Percentiles rank a stretch among this genome's conserved stretches.
phyloP scores from a whole-genome alignment of 768 basidiomycete species.

The Tricholoma matsutake region DNA sequence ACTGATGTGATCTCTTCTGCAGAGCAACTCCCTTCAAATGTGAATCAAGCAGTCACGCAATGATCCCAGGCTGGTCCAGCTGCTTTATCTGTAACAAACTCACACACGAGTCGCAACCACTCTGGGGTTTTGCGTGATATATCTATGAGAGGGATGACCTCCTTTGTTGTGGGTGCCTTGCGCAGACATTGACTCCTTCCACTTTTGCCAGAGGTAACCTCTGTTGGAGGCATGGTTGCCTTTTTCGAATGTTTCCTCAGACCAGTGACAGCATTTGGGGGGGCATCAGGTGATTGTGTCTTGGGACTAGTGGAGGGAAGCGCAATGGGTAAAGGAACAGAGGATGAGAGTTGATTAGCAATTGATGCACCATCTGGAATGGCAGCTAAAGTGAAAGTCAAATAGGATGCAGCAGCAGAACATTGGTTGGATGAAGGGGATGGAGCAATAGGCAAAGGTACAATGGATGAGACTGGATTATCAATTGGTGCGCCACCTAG shows the following conservation, averaged over 20 bases:
- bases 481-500: no score
- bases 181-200: not conserved
- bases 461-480: no score
- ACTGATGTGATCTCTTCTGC: no score
- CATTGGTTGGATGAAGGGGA: not conserved
- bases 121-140: not conserved
- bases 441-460: not conserved
- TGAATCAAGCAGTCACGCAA: no score
- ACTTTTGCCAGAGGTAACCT: not conserved
- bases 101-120: not conserved
- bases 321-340: not conserved
- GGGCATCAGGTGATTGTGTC: not conserved
- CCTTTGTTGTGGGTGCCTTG: slow-evolving; percentile 2
- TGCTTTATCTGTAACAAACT: no score
- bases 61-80: no score
- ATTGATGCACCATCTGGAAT: not conserved
- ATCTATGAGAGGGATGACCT: not conserved
- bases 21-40: no score
- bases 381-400: not conserved
- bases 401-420: not conserved
- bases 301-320: not conserved
- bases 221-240: not conserved
- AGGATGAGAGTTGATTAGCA: not conserved
- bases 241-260: not conserved
- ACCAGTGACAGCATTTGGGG: not conserved